Evolutionary conservation across 768 basidiomycete species (phyloP).

Genomic region (Strobilomyces echinocephalus): DNA sequence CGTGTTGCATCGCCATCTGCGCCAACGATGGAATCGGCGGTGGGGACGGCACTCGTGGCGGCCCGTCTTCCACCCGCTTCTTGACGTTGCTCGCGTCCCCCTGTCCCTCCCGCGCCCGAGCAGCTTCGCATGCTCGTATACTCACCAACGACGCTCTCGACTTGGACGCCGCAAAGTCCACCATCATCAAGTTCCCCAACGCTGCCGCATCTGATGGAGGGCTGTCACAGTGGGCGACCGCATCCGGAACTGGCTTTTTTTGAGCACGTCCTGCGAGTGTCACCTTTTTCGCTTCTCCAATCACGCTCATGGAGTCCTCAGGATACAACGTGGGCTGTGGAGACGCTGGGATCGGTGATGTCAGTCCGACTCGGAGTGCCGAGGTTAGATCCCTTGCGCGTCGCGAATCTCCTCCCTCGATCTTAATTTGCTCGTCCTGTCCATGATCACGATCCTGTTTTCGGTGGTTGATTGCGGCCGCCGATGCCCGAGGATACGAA

Average conservation of each 20-base stretch:
- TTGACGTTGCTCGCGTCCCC: conserved; percentile 18
- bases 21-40: conserved; percentile 67
- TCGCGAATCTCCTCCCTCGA: conserved; percentile 41
- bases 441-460: conserved; percentile 34
- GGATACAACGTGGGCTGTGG: conserved; percentile 65
- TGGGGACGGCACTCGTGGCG: conserved; percentile 77
- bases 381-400: conserved; percentile 39
- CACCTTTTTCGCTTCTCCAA: conserved; percentile 35
- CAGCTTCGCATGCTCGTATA: conserved; percentile 24
- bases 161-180: conserved; percentile 46
- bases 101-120: conserved; percentile 26
- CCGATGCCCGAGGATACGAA: conserved; percentile 51
- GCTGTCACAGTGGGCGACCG: conserved; percentile 17
- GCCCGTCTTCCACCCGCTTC: conserved; percentile 49
- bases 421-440: conserved; percentile 23
- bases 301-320: conserved; percentile 66
- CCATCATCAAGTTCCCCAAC: conserved; percentile 57
- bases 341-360: conserved; percentile 38
- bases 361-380: conserved; percentile 31
- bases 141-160: conserved; percentile 32
- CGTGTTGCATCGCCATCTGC: conserved; percentile 67
- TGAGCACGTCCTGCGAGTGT: conserved; percentile 25
- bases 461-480: conserved; percentile 33
- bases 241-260: conserved; percentile 33
- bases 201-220: conserved; percentile 40